phyloP scores from a whole-genome alignment of 257 asterid species.

The Salvia hispanica region DNA sequence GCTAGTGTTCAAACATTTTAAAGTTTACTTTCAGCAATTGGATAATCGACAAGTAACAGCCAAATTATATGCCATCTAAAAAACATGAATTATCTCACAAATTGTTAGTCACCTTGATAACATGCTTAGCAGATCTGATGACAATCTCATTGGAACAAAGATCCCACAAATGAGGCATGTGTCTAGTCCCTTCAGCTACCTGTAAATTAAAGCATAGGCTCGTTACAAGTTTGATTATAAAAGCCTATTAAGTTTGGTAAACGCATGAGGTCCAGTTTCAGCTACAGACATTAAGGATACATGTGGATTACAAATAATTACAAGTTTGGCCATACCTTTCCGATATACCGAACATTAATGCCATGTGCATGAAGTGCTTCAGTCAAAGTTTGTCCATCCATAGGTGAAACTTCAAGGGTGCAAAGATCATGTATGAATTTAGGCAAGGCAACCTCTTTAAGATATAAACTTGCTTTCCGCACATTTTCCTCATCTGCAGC shows the following conservation, averaged over 20 bases:
- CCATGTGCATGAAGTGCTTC: constrained; percentile 98
- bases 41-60: constrained; percentile 17
- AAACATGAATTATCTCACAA: constrained; percentile 25
- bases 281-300: constrained; percentile 17
- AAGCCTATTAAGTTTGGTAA: neutral
- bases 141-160: constrained; percentile 81
- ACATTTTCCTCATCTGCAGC: constrained; percentile 81
- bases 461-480: constrained; percentile 71
- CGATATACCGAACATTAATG: constrained; percentile 81
- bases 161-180: constrained; percentile 90
- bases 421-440: constrained; percentile 79
- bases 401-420: constrained; percentile 94
- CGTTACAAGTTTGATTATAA: neutral
- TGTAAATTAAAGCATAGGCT: constrained; percentile 34
- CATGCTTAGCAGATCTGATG: constrained; percentile 89
- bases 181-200: constrained; percentile 85
- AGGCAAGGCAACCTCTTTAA: constrained; percentile 68
- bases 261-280: constrained; percentile 10
- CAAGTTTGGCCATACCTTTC: constrained; percentile 57
- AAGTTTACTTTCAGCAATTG: neutral
- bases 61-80: neutral
- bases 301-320: constrained; percentile 24
- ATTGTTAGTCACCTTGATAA: constrained; percentile 64
- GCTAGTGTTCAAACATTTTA: neutral
- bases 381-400: constrained; percentile 93